Conservation (phyloP, 2,329 filamentous ascomycete species). For the Epichloe amarillans region DNA sequence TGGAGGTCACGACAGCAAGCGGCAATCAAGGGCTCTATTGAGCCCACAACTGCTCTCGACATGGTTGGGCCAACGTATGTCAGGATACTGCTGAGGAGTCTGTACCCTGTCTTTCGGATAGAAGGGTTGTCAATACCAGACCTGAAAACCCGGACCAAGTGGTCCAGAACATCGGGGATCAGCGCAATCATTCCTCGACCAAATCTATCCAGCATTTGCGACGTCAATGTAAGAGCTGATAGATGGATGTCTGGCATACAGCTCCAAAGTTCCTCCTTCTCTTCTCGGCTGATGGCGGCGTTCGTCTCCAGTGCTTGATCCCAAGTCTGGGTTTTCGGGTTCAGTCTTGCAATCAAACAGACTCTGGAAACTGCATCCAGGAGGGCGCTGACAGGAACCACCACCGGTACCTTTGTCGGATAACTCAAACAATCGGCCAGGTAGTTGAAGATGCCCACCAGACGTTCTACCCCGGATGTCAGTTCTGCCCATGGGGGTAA, state of each 20-base stretch:
- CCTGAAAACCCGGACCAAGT: conserved; percentile 57
- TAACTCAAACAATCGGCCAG: conserved; percentile 50
- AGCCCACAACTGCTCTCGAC: conserved; percentile 49
- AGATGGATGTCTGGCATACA: conserved; percentile 62
- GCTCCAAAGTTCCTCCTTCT: conserved; percentile 66
- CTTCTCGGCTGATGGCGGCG: conserved; percentile 61
- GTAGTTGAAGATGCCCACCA: conserved; percentile 52
- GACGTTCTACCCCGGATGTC: conserved; percentile 56
- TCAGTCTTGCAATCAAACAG: conserved; percentile 48
- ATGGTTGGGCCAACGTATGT: conserved; percentile 50
- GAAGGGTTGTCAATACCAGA: conserved; percentile 36
- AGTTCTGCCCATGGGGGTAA: conserved; percentile 64
- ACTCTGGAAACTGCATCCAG: conserved; percentile 59
- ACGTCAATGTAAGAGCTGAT: conserved; percentile 51
- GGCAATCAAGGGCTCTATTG: conserved; percentile 48
- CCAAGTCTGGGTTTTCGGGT: conserved; percentile 29
- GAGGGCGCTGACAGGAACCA: conserved; percentile 53
- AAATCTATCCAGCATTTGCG: conserved; percentile 43
- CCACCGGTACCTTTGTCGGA: conserved; percentile 51
- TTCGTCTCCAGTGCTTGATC: conserved; percentile 50
- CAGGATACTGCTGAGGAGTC: conserved; percentile 43
- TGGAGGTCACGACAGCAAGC: conserved; percentile 65
- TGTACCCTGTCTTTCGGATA: conserved; percentile 50
- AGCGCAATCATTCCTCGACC: conserved; percentile 44
- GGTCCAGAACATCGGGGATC: conserved; percentile 53